Conservation (phyloP, 352 stramenopile genomes). For the Phytophthora hibernalis region DNA sequence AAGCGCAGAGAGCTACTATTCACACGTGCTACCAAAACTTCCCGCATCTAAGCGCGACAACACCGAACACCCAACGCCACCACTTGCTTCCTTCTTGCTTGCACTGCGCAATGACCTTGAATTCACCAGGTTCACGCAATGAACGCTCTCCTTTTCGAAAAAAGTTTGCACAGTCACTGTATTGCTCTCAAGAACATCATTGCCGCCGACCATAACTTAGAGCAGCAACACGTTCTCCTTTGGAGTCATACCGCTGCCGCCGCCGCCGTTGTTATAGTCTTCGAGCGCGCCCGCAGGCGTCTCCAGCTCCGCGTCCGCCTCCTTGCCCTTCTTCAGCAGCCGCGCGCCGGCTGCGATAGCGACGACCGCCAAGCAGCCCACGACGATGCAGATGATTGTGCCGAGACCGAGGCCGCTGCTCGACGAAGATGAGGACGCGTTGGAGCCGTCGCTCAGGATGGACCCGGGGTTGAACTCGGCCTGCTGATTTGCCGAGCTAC, state of each 20-base stretch:
- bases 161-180: slow-evolving; percentile 48
- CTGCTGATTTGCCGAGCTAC: slow-evolving; percentile 47
- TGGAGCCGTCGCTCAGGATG: slow-evolving; percentile 39
- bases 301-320: slow-evolving; percentile 40
- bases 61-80: slow-evolving; percentile 36
- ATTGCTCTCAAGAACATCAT: slow-evolving; percentile 27
- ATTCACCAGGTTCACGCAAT: slow-evolving; percentile 28
- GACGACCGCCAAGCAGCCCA: slow-evolving; percentile 79
- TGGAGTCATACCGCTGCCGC: slow-evolving; percentile 72
- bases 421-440: background rate
- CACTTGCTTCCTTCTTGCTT: slow-evolving; percentile 18
- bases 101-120: slow-evolving; percentile 22
- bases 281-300: slow-evolving; percentile 56
- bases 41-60: slow-evolving; percentile 32
- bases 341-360: slow-evolving; percentile 71
- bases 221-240: slow-evolving; percentile 87
- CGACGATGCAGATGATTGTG: slow-evolving; percentile 63
- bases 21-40: slow-evolving; percentile 28
- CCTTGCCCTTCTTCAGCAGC: slow-evolving; percentile 74
- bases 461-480: slow-evolving; percentile 43
- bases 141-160: slow-evolving; percentile 33
- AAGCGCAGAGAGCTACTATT: slow-evolving; percentile 42
- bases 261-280: slow-evolving; percentile 56
- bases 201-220: slow-evolving; percentile 64
- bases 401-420: slow-evolving; percentile 37